phyloP scores from a whole-genome alignment of 2,329 filamentous ascomycete species.

The Aspergillus fructus region DNA sequence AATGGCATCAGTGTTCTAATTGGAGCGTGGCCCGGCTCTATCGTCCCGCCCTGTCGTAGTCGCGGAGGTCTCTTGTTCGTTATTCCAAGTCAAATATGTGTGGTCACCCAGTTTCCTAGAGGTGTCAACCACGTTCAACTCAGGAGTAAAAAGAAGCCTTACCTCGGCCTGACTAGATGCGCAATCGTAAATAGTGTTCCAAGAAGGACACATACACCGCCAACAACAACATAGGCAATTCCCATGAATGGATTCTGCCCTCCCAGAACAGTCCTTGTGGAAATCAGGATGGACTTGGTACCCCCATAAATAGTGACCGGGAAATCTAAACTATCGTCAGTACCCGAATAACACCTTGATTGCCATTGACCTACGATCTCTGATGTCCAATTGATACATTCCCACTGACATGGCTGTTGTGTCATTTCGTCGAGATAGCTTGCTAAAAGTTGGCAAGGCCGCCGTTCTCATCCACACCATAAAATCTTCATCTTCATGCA shows the following conservation, averaged over 20 bases:
- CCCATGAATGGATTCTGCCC: constrained; percentile 94
- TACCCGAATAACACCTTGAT: background rate
- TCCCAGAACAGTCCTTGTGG: constrained; percentile 87
- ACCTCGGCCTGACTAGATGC: constrained; percentile 88
- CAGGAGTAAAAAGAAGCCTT: constrained; percentile 30
- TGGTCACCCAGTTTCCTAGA: constrained; percentile 92
- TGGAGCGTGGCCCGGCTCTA: constrained; percentile 29
- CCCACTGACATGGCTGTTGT: constrained; percentile 65
- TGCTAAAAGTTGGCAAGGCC: constrained; percentile 90
- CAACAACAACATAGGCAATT: constrained; percentile 92
- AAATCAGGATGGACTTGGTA: constrained; percentile 85
- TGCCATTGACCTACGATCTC: constrained; percentile 65
- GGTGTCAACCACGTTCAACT: background rate
- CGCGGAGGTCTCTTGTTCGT: constrained; percentile 60
- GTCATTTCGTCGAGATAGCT: constrained; percentile 84
- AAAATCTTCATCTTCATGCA: constrained; percentile 77
- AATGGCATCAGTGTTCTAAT: constrained; percentile 10
- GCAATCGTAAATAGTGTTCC: constrained; percentile 85
- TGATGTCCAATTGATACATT: constrained; percentile 73
- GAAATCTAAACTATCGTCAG: constrained; percentile 63
- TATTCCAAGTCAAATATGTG: constrained; percentile 96
- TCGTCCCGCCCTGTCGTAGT: constrained; percentile 59
- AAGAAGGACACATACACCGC: constrained; percentile 86
- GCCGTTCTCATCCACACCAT: constrained; percentile 99
- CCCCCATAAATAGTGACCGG: constrained; percentile 75